These are phyloP conservation scores for Skeletonema tropicum DNA, from an alignment of 108 stramenopile species.

Conservation along the genomic window DNA sequence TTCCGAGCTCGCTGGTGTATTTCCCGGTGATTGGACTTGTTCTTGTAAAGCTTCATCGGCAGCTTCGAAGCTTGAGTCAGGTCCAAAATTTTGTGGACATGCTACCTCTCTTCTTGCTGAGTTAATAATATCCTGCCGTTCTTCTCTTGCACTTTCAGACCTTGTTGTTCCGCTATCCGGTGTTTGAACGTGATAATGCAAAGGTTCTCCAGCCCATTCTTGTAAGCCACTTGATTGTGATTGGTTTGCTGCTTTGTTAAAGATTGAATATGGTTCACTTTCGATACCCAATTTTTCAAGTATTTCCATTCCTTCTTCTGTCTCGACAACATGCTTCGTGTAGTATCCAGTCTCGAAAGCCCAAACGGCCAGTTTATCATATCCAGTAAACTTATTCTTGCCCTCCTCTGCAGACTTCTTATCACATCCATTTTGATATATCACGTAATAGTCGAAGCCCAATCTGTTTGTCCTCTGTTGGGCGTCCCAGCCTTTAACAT, in stretches of 20 bases:
- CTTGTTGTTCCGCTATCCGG: not conserved
- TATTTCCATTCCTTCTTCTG: constrained; percentile 1
- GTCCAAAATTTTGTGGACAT: not conserved
- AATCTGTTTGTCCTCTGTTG: not conserved
- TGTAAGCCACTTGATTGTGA: not conserved
- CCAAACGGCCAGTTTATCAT: not conserved
- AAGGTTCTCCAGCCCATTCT: no score
- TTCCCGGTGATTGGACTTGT: no score
- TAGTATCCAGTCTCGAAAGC: not conserved
- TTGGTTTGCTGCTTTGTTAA: not conserved
- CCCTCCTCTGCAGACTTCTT: constrained; percentile 8
- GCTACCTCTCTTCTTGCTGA: not conserved
- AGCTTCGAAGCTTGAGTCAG: not conserved
- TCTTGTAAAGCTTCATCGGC: not conserved
- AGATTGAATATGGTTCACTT: constrained; percentile 3
- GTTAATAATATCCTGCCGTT: not conserved
- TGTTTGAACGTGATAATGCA: not conserved
- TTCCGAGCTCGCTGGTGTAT: no score
- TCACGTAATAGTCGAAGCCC: not conserved
- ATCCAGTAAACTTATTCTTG: constrained; percentile 8
- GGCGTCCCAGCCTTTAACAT: not conserved
- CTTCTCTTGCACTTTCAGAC: no score
- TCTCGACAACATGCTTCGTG: not conserved
- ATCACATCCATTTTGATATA: not conserved
- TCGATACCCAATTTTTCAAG: constrained; percentile 3